phyloP scores from a whole-genome alignment of 768 basidiomycete species.

The Trametopsis cervina region DNA sequence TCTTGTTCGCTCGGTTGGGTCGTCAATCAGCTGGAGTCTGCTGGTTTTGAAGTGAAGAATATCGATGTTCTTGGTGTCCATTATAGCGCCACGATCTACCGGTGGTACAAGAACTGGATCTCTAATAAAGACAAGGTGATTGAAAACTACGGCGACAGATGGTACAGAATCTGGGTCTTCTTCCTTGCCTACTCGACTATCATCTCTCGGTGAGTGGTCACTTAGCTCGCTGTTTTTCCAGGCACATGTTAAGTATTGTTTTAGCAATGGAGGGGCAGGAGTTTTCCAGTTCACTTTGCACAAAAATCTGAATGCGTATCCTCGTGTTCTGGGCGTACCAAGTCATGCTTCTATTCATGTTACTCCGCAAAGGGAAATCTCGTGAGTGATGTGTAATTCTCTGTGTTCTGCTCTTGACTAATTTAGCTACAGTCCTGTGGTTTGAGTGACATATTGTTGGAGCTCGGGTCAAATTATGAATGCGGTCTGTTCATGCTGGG shows the following conservation, averaged over 20 bases:
- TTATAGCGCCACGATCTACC: conserved; percentile 84
- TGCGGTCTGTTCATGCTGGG: too few relatives aligned
- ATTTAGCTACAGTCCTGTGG: too few relatives aligned
- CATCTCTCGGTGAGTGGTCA: conserved; percentile 50
- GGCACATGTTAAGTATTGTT: not conserved
- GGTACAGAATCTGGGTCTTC: conserved; percentile 95
- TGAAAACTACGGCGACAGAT: conserved; percentile 85
- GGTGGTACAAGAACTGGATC: conserved; percentile 98
- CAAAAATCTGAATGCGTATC: conserved; percentile 96
- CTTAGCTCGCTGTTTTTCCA: not conserved
- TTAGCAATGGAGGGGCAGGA: conserved; percentile 79
- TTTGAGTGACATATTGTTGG: too few relatives aligned
- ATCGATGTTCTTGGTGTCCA: conserved; percentile 97
- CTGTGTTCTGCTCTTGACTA: too few relatives aligned
- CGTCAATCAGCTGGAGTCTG: conserved; percentile 75
- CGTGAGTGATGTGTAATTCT: too few relatives aligned
- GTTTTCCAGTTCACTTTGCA: conserved; percentile 97
- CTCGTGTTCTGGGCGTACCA: conserved; percentile 78
- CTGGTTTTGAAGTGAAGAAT: conserved; percentile 96
- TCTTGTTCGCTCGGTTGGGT: conserved; percentile 96
- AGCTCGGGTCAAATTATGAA: too few relatives aligned
- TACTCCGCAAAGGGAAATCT: conserved; percentile 43
- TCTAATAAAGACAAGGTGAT: conserved; percentile 85
- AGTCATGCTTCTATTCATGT: conserved; percentile 80
- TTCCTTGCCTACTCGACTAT: conserved; percentile 95